phyloP scores from a whole-genome alignment of 2,329 filamentous ascomycete genomes.

The Xylaria sp. region DNA sequence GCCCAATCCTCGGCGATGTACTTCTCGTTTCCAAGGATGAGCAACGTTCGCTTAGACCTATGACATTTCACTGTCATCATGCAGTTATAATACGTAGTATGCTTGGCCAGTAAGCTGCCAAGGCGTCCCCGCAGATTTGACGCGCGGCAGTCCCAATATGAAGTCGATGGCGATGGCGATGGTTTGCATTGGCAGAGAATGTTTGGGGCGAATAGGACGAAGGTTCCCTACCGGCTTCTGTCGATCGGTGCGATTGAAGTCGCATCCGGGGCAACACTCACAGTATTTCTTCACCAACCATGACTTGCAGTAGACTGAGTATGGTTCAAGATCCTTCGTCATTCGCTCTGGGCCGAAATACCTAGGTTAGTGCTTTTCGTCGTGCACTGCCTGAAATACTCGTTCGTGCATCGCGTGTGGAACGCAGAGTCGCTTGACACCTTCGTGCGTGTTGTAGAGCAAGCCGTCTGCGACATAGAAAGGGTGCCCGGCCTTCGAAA shows the following conservation, averaged over 20 bases:
- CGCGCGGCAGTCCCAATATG: neutral
- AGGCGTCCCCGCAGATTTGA: neutral
- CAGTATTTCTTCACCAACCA: neutral
- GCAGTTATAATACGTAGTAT: neutral
- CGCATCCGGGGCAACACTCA: neutral
- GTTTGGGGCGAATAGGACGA: neutral
- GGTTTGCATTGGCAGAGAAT: neutral
- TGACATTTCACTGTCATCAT: neutral
- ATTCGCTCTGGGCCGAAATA: neutral
- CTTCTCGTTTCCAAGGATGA: neutral
- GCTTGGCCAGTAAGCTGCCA: neutral
- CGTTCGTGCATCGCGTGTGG: neutral
- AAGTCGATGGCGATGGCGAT: neutral
- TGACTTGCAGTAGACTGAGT: neutral
- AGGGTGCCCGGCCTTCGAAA: neutral
- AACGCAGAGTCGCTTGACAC: neutral
- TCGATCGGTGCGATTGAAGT: neutral
- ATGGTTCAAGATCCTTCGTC: neutral
- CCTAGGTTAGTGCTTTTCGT: neutral
- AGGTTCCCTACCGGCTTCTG: neutral
- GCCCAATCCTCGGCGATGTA: too few species aligned
- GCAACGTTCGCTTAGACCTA: neutral
- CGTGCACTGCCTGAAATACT: neutral
- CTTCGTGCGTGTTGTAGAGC: neutral
- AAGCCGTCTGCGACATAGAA: neutral